These are phyloP conservation scores for Lathyrus tuberosus DNA, from an alignment of 306 rosid genomes.

Conservation along the genomic window DNA sequence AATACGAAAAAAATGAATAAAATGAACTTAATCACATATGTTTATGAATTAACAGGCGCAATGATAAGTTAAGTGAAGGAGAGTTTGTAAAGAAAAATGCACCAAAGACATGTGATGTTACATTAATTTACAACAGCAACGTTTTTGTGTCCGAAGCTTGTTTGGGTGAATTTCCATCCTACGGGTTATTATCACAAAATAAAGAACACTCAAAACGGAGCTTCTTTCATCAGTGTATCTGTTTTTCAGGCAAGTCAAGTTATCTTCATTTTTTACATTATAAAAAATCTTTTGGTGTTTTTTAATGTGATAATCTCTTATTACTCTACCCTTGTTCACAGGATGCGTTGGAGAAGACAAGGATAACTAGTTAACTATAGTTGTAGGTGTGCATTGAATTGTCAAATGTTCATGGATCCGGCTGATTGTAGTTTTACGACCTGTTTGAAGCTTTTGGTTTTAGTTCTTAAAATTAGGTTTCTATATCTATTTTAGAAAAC, in stretches of 20 bases:
- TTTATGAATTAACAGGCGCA: slow-evolving; percentile 44
- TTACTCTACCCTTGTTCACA: background rate
- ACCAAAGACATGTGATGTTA: slow-evolving; percentile 67
- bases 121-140: slow-evolving; percentile 58
- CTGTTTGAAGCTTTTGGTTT: too few species aligned
- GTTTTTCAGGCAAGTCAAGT: slow-evolving; percentile 60
- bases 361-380: slow-evolving; percentile 8
- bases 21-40: too few species aligned
- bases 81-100: slow-evolving; percentile 70
- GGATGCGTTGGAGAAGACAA: slow-evolving; percentile 32
- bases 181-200: background rate
- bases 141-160: slow-evolving; percentile 38
- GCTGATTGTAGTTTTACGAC: too few species aligned
- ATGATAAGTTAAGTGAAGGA: slow-evolving; percentile 53
- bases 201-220: slow-evolving; percentile 38
- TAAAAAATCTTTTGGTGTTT: background rate
- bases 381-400: too few species aligned
- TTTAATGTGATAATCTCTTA: background rate
- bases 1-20: too few species aligned
- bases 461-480: too few species aligned
- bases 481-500: too few species aligned
- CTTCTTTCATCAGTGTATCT: slow-evolving; percentile 46
- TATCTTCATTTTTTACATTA: background rate
- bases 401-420: too few species aligned
- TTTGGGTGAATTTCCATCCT: slow-evolving; percentile 21